These are phyloP conservation scores for Atkinsonella texensis DNA, from an alignment of 2,329 filamentous ascomycete genomes.

Conservation along the genomic window DNA sequence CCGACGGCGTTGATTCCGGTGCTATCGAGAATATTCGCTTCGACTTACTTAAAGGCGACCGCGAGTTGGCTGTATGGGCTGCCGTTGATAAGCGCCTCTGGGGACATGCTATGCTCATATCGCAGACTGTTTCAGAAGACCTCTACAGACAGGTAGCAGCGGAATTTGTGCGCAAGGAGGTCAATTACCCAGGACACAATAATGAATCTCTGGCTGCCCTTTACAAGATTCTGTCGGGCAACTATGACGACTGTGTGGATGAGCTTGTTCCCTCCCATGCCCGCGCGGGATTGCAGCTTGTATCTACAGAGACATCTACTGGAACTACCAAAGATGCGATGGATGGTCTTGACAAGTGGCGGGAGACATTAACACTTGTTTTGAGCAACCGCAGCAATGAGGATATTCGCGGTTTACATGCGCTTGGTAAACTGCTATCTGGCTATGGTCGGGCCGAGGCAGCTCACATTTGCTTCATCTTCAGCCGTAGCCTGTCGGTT, in stretches of 20 bases:
- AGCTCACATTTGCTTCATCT: slow-evolving; percentile 87
- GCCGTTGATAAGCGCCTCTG: slow-evolving; percentile 88
- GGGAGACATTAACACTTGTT: slow-evolving; percentile 75
- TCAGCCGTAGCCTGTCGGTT: slow-evolving; percentile 57
- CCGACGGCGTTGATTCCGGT: slow-evolving; percentile 58
- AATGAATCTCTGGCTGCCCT: slow-evolving; percentile 82
- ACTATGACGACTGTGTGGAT: slow-evolving; percentile 87
- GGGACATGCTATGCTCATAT: slow-evolving; percentile 91
- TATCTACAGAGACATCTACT: slow-evolving; percentile 57
- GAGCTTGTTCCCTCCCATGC: slow-evolving; percentile 90
- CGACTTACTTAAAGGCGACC: slow-evolving; percentile 65
- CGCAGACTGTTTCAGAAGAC: slow-evolving; percentile 63
- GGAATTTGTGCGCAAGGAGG: slow-evolving; percentile 91
- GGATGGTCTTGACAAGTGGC: slow-evolving; percentile 86
- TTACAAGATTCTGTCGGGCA: slow-evolving; percentile 89
- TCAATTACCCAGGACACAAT: slow-evolving; percentile 67
- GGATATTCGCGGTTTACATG: slow-evolving; percentile 64
- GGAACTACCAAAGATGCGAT: slow-evolving; percentile 58
- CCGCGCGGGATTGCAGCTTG: slow-evolving; percentile 79
- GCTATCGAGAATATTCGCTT: slow-evolving; percentile 62
- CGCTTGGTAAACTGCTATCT: slow-evolving; percentile 69
- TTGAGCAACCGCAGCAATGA: slow-evolving; percentile 77
- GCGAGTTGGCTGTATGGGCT: slow-evolving; percentile 85
- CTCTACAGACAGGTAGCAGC: slow-evolving; percentile 89
- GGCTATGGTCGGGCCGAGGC: slow-evolving; percentile 84